Conservation (phyloP, 179 eudicot genomes). For the Patellifolia procumbens region DNA sequence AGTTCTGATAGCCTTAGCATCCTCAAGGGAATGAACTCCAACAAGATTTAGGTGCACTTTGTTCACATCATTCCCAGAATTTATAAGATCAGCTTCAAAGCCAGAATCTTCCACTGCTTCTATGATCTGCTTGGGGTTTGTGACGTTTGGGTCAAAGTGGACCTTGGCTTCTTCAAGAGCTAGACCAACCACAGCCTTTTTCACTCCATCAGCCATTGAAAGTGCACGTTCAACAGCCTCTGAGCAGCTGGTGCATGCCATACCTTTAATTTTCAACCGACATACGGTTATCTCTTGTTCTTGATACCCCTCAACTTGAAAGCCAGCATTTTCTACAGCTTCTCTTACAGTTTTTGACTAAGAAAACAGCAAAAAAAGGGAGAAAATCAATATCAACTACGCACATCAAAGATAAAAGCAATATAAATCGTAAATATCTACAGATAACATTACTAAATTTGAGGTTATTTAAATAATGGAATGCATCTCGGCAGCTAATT, state of each 20-base stretch:
- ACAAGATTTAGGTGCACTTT: constrained; percentile 69
- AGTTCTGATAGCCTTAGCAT: constrained; percentile 41
- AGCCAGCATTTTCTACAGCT: constrained; percentile 76
- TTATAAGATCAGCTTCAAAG: constrained; percentile 83
- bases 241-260: constrained; percentile 97
- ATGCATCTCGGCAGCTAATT: neutral
- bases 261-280: constrained; percentile 78
- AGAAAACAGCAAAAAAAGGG: neutral
- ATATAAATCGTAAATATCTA: neutral
- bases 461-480: neutral
- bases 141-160: constrained; percentile 81
- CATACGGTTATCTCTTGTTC: constrained; percentile 79
- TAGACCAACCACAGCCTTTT: constrained; percentile 85
- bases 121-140: constrained; percentile 48
- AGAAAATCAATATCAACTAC: neutral
- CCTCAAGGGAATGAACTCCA: constrained; percentile 56
- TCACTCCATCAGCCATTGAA: constrained; percentile 71
- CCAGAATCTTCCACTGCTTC: constrained; percentile 86
- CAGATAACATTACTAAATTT: neutral
- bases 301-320: constrained; percentile 66
- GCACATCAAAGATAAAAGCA: neutral
- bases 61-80: constrained; percentile 66
- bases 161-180: constrained; percentile 96
- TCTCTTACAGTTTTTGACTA: constrained; percentile 76
- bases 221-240: constrained; percentile 84